These are phyloP conservation scores for Termitomyces sp. DNA, from an alignment of 768 basidiomycete species.

Conservation along the genomic window DNA sequence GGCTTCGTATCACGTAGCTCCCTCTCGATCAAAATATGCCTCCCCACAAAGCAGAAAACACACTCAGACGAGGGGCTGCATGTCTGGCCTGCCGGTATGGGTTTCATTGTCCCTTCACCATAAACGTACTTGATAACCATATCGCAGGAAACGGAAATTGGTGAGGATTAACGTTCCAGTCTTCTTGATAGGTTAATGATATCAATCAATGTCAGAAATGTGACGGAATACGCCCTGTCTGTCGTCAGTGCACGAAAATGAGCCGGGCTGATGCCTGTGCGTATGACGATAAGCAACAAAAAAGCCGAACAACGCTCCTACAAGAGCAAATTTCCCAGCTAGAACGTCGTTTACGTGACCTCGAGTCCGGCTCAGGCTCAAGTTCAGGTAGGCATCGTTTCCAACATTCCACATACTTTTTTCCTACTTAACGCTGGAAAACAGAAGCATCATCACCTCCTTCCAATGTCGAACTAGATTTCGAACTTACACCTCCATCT, in stretches of 20 bases:
- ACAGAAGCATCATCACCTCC: conserved; percentile 6
- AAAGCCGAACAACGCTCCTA: conserved; percentile 54
- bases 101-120: not conserved
- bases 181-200: not conserved
- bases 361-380: conserved; percentile 35
- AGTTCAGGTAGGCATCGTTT: conserved; percentile 1
- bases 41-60: conserved; percentile 16
- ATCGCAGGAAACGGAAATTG: conserved; percentile 36
- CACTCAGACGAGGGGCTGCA: conserved; percentile 36
- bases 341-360: conserved; percentile 48
- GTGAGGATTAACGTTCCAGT: conserved; percentile 20
- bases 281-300: conserved; percentile 57
- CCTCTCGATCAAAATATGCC: conserved; percentile 9
- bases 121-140: not conserved
- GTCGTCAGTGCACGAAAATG: conserved; percentile 51
- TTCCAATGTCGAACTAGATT: conserved; percentile 3
- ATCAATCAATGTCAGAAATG: conserved; percentile 43
- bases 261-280: conserved; percentile 46
- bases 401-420: not conserved
- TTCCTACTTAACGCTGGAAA: not conserved
- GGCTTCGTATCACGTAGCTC: not conserved
- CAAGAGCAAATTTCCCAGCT: conserved; percentile 51
- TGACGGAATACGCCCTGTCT: conserved; percentile 52
- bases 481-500: not conserved
- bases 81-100: conserved; percentile 42